These are phyloP conservation scores for Pseudocercospora pini-densiflorae DNA, from an alignment of 2,329 filamentous ascomycete species.

Conservation along the genomic window DNA sequence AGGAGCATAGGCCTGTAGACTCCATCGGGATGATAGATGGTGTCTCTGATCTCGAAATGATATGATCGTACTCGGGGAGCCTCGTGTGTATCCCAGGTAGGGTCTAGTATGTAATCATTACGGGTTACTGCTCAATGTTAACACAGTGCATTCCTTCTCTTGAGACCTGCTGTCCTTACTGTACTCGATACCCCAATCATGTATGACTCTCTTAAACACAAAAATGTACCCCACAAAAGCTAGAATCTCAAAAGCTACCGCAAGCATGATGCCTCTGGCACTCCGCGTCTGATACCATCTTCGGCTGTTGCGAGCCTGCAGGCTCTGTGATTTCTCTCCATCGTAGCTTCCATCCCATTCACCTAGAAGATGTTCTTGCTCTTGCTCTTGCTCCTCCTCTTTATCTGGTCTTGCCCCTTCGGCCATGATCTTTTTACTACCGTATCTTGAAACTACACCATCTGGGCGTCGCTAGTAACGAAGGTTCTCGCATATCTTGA, in stretches of 20 bases:
- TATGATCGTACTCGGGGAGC: neutral
- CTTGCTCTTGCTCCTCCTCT: neutral
- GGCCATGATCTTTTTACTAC: neutral
- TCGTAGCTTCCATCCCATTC: neutral
- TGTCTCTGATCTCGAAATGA: slow-evolving; percentile 7
- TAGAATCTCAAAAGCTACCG: neutral
- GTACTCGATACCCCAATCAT: neutral
- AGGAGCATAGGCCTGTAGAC: slow-evolving; percentile 4
- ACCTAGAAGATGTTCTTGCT: slow-evolving; percentile 5
- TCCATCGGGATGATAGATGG: slow-evolving; percentile 9
- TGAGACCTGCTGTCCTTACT: neutral
- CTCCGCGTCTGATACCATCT: neutral
- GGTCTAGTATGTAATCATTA: slow-evolving; percentile 11
- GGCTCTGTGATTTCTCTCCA: neutral
- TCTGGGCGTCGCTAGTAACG: neutral
- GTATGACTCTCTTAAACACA: neutral
- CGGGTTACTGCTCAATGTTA: neutral
- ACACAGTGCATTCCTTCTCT: neutral
- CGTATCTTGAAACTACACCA: neutral
- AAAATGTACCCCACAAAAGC: neutral
- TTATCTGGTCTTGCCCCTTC: neutral
- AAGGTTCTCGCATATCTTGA: neutral
- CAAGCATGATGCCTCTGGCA: neutral
- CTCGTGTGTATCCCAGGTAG: neutral
- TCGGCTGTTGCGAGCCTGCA: neutral